phyloP scores from a whole-genome alignment of 495 filamentous ascomycete genomes.

The Penicillium turbatum region DNA sequence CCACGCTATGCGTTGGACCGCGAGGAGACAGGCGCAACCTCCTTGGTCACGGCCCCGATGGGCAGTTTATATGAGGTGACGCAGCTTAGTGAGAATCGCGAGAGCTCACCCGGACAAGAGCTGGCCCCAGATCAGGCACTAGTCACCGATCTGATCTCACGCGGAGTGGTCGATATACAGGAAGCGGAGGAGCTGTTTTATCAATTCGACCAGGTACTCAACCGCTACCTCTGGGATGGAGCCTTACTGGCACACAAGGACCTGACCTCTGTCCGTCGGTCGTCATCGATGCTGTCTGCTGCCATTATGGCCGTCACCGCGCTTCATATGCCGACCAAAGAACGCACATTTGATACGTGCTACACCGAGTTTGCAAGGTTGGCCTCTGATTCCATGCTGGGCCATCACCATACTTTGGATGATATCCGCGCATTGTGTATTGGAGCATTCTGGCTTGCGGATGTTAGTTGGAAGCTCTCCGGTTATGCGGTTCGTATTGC shows the following conservation, averaged over 20 bases:
- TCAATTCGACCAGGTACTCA: conserved; percentile 49
- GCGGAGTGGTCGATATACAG: conserved; percentile 42
- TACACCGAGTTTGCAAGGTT: conserved; percentile 51
- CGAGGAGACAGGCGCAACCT: conserved; percentile 40
- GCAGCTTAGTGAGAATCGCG: conserved; percentile 47
- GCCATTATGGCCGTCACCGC: conserved; percentile 51
- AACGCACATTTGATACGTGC: conserved; percentile 46
- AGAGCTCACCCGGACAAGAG: conserved; percentile 33
- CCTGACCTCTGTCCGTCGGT: conserved; percentile 40
- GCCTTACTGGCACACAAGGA: conserved; percentile 44
- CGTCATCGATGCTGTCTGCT: conserved; percentile 48
- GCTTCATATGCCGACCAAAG: conserved; percentile 46
- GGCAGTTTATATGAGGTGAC: conserved; percentile 58
- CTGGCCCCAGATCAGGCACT: conserved; percentile 36
- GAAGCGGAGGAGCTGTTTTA: conserved; percentile 49
- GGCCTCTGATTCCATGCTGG: conserved; percentile 51
- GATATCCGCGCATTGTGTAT: conserved; percentile 51
- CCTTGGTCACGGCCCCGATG: conserved; percentile 54
- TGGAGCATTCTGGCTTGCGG: conserved; percentile 53
- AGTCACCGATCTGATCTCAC: conserved; percentile 51
- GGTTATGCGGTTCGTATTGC: conserved; percentile 55
- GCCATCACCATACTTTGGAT: conserved; percentile 46
- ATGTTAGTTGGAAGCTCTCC: conserved; percentile 54
- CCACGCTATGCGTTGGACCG: conserved; percentile 41
- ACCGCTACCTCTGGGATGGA: conserved; percentile 53